Conservation (phyloP, 208 protist species). For the Blastocrithidia nonstop region DNA sequence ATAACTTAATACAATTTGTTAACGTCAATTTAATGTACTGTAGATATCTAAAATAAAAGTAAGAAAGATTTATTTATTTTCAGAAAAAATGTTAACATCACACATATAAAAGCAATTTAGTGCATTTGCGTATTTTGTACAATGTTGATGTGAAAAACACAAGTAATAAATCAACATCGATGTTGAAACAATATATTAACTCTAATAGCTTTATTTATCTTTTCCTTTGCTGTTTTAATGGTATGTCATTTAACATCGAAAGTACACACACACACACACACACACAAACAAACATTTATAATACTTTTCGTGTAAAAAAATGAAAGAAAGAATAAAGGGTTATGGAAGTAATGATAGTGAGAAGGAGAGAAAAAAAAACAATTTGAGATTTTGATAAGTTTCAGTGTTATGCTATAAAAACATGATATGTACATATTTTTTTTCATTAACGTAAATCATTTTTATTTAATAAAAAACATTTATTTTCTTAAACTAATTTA, state of each 20-base stretch:
- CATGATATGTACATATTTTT: not conserved
- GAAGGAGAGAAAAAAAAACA: slow-evolving; percentile 1
- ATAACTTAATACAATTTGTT: too few relatives aligned
- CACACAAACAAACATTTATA: not conserved
- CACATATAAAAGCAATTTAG: too few relatives aligned
- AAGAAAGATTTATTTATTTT: too few relatives aligned
- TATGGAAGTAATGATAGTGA: not conserved
- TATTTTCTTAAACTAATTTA: slow-evolving; percentile 1
- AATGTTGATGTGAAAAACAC: too few relatives aligned
- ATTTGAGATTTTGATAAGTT: not conserved
- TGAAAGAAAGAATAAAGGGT: slow-evolving; percentile 1
- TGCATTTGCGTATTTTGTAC: too few relatives aligned
- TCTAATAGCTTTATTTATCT: too few relatives aligned
- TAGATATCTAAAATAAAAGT: too few relatives aligned
- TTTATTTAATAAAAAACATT: not conserved
- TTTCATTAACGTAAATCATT: not conserved
- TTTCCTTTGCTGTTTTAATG: not conserved
- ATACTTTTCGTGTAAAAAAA: not conserved
- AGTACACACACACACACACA: not conserved
- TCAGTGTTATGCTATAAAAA: not conserved
- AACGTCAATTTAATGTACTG: too few relatives aligned
- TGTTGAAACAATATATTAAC: not conserved
- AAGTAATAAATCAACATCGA: too few relatives aligned
- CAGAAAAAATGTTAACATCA: too few relatives aligned
- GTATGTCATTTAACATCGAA: not conserved